These are phyloP conservation scores for Talaromyces verruculosus DNA, from an alignment of 2,329 filamentous ascomycete species.

Conservation along the genomic window DNA sequence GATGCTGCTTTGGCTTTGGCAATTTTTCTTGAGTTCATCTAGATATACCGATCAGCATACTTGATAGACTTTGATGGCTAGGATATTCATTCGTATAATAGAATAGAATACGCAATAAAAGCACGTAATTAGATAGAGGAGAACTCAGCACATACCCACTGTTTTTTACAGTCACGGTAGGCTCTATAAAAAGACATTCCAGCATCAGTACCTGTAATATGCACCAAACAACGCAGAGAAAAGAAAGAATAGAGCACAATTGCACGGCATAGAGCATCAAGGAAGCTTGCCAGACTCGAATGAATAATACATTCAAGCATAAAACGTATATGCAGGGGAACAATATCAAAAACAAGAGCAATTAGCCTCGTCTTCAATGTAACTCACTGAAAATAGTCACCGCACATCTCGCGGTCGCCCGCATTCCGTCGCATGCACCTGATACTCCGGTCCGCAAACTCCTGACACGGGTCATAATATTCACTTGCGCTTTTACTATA, in stretches of 20 bases:
- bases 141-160: slow-evolving; percentile 68
- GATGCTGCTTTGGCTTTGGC: slow-evolving; percentile 18
- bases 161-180: slow-evolving; percentile 91
- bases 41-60: background rate
- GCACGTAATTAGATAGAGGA: background rate
- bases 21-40: slow-evolving; percentile 23
- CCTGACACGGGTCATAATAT: slow-evolving; percentile 93
- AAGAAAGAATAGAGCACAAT: background rate
- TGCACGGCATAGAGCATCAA: background rate
- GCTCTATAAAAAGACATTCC: slow-evolving; percentile 58
- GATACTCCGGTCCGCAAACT: slow-evolving; percentile 80
- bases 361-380: background rate
- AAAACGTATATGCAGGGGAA: background rate
- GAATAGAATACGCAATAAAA: background rate
- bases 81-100: background rate
- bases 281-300: background rate
- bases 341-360: background rate
- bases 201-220: background rate
- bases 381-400: slow-evolving; percentile 89
- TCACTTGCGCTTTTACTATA: slow-evolving; percentile 81
- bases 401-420: slow-evolving; percentile 84
- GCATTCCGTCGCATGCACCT: slow-evolving; percentile 85
- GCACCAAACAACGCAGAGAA: background rate
- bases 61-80: background rate
- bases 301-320: background rate